These are phyloP conservation scores for Rossbeevera mucosa DNA, from an alignment of 768 basidiomycete species.

Conservation along the genomic window DNA sequence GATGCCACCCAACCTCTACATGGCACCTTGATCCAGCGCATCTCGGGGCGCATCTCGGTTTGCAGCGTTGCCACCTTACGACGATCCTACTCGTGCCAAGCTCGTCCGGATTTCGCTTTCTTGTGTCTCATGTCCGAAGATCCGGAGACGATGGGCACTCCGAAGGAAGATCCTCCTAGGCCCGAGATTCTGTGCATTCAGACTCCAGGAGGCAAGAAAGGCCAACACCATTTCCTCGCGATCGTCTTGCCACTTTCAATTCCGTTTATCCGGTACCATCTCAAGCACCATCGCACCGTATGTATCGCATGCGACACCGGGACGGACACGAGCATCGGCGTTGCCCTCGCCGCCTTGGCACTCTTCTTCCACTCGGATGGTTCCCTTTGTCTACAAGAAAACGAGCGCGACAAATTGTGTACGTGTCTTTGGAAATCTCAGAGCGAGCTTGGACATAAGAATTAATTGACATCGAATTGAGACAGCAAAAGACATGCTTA, in stretches of 20 bases:
- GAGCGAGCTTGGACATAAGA: not conserved
- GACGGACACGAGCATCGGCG: conserved; percentile 59
- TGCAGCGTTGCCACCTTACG: conserved; percentile 31
- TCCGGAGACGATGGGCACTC: not conserved
- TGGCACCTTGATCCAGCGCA: conserved; percentile 19
- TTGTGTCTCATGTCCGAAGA: conserved; percentile 13
- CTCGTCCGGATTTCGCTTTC: conserved; percentile 8
- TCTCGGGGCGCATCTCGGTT: conserved; percentile 42
- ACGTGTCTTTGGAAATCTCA: conserved; percentile 10
- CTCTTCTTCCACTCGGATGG: conserved; percentile 57
- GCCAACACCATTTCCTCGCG: conserved; percentile 46
- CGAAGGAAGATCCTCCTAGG: not conserved
- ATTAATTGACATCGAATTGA: conserved; percentile 5
- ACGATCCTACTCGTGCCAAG: conserved; percentile 1
- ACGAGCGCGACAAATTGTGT: conserved; percentile 15
- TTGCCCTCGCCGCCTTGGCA: conserved; percentile 55
- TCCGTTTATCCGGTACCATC: conserved; percentile 39
- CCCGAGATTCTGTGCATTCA: conserved; percentile 25
- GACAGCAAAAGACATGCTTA: conserved; percentile 57
- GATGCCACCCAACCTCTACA: not conserved
- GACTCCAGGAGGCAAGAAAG: conserved; percentile 46
- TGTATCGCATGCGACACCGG: conserved; percentile 56
- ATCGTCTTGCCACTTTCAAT: conserved; percentile 46
- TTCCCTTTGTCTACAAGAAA: conserved; percentile 11
- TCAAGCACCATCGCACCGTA: conserved; percentile 35